A percentile compares a stretch with the other conserved stretches of the same genome.
phyloP scores from a whole-genome alignment of 176 grass and related monocot species.

The Oryza punctata region DNA sequence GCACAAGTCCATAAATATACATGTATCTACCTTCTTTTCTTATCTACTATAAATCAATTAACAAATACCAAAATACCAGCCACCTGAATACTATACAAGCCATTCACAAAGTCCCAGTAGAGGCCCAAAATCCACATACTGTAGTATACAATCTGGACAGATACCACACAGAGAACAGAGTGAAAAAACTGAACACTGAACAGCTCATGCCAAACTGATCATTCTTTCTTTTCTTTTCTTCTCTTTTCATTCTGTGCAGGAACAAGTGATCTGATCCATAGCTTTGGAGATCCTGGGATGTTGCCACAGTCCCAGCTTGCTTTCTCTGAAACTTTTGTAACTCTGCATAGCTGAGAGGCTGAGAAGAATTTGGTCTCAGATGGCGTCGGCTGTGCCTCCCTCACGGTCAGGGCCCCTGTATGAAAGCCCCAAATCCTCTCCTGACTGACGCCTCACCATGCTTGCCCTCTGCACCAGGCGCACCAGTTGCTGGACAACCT shows the following conservation, averaged over 20 bases:
- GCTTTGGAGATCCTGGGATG: background rate
- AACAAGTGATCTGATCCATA: background rate
- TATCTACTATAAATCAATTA: background rate
- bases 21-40: background rate
- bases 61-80: background rate
- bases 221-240: too few species aligned
- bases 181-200: constrained; percentile 4
- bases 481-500: constrained; percentile 92
- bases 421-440: constrained; percentile 74
- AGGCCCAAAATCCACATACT: background rate
- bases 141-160: background rate
- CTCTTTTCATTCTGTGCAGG: too few species aligned
- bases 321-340: background rate
- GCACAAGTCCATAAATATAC: background rate
- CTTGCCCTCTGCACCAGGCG: constrained; percentile 83
- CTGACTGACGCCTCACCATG: constrained; percentile 58
- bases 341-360: background rate
- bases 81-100: constrained; percentile 1
- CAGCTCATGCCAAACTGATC: background rate
- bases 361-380: constrained; percentile 21
- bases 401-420: constrained; percentile 66
- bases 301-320: background rate
- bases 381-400: background rate
- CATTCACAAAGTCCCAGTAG: constrained; percentile 3
- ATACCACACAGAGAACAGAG: background rate